A percentile compares a stretch with the other conserved stretches of the same genome.
phyloP scores from a whole-genome alignment of 2,329 filamentous ascomycete species.

The Alternaria viburni region DNA sequence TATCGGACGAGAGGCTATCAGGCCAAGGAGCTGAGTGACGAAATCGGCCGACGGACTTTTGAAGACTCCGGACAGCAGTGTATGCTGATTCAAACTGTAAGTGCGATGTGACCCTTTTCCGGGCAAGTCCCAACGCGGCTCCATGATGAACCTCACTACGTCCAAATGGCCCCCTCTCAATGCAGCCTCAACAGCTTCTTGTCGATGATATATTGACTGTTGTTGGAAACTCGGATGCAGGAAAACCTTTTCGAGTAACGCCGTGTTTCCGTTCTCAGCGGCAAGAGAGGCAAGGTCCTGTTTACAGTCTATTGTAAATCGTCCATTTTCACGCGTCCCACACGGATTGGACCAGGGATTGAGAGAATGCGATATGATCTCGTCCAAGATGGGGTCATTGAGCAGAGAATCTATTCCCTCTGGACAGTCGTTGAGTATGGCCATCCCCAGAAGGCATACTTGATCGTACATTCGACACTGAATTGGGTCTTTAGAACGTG shows the following conservation, averaged over 20 bases:
- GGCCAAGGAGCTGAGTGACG: not conserved
- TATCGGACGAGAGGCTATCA: not conserved
- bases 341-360: not conserved
- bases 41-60: conserved; percentile 1
- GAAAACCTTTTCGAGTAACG: not conserved
- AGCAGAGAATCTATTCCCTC: not conserved
- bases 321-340: not conserved
- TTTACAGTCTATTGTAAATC: not conserved
- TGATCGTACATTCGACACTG: not conserved
- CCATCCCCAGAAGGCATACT: not conserved
- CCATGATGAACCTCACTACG: not conserved
- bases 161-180: not conserved
- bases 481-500: not conserved
- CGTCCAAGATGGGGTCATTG: not conserved
- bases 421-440: not conserved
- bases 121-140: not conserved
- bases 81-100: not conserved
- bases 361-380: not conserved
- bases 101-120: not conserved
- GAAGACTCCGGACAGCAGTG: not conserved
- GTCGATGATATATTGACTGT: no score
- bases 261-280: not conserved
- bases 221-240: not conserved
- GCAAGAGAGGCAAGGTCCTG: not conserved
- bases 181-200: not conserved